Conservation (phyloP, 345 rosid genomes). For the Eucalyptus pauciflora region DNA sequence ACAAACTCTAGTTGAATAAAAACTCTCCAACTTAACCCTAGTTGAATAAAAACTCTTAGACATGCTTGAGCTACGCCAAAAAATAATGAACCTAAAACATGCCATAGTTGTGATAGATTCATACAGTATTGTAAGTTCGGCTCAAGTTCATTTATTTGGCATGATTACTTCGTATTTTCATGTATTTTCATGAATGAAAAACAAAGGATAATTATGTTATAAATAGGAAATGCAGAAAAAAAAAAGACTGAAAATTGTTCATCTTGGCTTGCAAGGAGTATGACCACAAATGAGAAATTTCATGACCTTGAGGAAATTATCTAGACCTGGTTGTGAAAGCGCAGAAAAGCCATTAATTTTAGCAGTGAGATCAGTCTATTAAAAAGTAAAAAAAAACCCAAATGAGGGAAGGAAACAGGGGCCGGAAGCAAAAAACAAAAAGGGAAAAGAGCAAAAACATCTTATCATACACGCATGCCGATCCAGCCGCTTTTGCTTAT, state of each 20-base stretch:
- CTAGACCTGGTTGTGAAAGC: not conserved
- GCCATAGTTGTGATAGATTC: not conserved
- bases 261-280: not conserved
- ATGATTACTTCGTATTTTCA: not conserved
- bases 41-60: not conserved
- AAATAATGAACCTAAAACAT: not conserved
- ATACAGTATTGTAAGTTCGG: not conserved
- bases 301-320: not conserved
- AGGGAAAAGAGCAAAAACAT: not conserved
- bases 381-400: not conserved
- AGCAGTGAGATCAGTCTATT: not conserved
- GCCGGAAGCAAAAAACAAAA: not conserved
- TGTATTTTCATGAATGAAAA: not conserved
- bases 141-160: not conserved
- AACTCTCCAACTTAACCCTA: not conserved
- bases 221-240: not conserved
- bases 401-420: not conserved
- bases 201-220: not conserved
- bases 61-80: not conserved
- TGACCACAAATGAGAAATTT: not conserved
- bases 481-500: not conserved
- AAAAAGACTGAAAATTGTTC: not conserved
- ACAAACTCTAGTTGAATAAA: not conserved
- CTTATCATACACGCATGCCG: not conserved
- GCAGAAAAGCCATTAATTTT: not conserved